Percentiles rank a stretch among this genome's conserved stretches.
Conservation (phyloP, 805 yeast species). For the Cyberlindnera suaveolens region DNA sequence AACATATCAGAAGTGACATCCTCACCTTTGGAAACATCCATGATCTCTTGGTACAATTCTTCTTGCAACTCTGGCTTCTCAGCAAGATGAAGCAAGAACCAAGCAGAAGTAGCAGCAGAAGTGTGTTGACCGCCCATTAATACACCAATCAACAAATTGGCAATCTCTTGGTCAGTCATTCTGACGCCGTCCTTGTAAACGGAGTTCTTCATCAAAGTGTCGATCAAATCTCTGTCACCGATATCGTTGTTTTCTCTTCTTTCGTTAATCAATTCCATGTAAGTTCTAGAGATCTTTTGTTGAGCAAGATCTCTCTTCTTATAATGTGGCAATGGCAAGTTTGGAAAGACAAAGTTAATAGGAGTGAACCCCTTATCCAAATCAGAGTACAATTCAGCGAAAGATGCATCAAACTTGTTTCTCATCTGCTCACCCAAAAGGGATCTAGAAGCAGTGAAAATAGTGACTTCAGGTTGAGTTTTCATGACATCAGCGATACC, state of each 20-base stretch:
- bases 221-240: slow-evolving; percentile 83
- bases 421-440: slow-evolving; percentile 90
- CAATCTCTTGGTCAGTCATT: slow-evolving; percentile 94
- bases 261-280: slow-evolving; percentile 66
- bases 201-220: slow-evolving; percentile 73
- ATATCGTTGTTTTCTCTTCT: slow-evolving; percentile 76
- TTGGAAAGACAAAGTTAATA: slow-evolving; percentile 89
- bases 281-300: slow-evolving; percentile 68
- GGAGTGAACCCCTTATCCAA: slow-evolving; percentile 97
- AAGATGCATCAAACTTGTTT: slow-evolving; percentile 68
- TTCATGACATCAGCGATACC: slow-evolving; percentile 67
- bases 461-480: slow-evolving; percentile 91
- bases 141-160: slow-evolving; percentile 89
- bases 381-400: slow-evolving; percentile 82
- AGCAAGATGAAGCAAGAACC: slow-evolving; percentile 89
- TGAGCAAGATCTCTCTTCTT: slow-evolving; percentile 86
- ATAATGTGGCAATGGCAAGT: slow-evolving; percentile 84
- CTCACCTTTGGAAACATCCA: slow-evolving; percentile 49
- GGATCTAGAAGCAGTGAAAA: slow-evolving; percentile 92
- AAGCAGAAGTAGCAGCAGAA: slow-evolving; percentile 90
- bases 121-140: slow-evolving; percentile 99
- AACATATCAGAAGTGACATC: slow-evolving; percentile 78
- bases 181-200: slow-evolving; percentile 89
- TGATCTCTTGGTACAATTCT: slow-evolving; percentile 70
- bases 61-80: slow-evolving; percentile 83